phyloP scores from a whole-genome alignment of 768 basidiomycete genomes.

The Neoboletus subvelutipes region DNA sequence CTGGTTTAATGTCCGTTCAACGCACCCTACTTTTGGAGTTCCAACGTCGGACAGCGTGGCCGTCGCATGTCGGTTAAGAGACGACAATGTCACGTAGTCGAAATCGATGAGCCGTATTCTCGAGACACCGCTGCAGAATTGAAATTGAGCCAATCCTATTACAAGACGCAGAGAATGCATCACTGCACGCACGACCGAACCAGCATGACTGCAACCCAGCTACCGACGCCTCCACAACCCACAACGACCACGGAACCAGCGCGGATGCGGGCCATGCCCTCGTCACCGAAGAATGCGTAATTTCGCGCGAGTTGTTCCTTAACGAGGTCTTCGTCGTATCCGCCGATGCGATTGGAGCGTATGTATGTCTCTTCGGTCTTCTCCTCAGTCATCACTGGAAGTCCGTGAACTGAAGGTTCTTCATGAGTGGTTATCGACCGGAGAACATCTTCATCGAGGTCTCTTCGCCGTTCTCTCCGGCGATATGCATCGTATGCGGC shows the following conservation, averaged over 20 bases:
- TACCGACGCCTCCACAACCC: constrained; percentile 96
- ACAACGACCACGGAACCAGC: constrained; percentile 78
- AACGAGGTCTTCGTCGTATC: constrained; percentile 79
- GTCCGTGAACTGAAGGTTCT: background rate
- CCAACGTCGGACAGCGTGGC: constrained; percentile 90
- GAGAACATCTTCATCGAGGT: constrained; percentile 57
- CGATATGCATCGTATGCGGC: constrained; percentile 54
- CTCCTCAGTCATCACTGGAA: background rate
- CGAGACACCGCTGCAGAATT: constrained; percentile 58
- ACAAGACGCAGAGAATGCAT: background rate
- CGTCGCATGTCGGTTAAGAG: constrained; percentile 92
- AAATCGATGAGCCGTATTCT: constrained; percentile 87
- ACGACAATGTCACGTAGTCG: constrained; percentile 93
- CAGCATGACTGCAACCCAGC: constrained; percentile 94
- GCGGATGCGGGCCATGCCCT: constrained; percentile 79
- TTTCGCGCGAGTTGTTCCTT: constrained; percentile 91
- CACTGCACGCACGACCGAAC: constrained; percentile 70
- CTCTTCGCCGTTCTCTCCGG: constrained; percentile 47
- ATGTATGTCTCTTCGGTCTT: constrained; percentile 16
- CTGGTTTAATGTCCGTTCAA: constrained; percentile 64
- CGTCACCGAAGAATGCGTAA: constrained; percentile 92
- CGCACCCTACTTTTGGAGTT: constrained; percentile 82
- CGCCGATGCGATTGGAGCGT: constrained; percentile 21
- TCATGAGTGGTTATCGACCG: constrained; percentile 43
- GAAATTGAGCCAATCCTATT: background rate